Conservation (phyloP, 1,284 basidiomycete species). For the Mycosarcoma maydis region DNA sequence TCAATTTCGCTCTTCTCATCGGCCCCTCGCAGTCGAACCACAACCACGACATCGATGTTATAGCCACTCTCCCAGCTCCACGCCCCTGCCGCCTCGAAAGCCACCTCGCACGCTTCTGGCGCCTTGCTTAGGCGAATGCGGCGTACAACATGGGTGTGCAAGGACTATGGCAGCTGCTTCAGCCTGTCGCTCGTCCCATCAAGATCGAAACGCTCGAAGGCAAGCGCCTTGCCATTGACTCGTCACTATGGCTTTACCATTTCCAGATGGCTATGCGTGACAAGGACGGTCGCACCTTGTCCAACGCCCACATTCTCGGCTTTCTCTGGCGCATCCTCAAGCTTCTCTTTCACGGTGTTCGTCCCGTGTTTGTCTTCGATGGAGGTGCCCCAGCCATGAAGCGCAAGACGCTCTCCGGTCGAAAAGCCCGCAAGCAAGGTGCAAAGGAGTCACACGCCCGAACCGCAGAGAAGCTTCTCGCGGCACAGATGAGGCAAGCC, state of each 20-base stretch:
- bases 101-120: background rate
- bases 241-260: conserved; percentile 95
- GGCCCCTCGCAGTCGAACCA: too few species aligned
- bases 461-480: conserved; percentile 82
- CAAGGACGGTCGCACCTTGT: conserved; percentile 87
- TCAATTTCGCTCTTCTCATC: background rate
- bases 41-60: conserved; percentile 1
- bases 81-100: background rate
- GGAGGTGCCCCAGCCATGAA: conserved; percentile 71
- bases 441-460: conserved; percentile 64
- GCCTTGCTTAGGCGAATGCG: background rate
- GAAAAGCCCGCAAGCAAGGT: conserved; percentile 74
- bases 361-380: conserved; percentile 88
- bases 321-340: conserved; percentile 86
- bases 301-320: conserved; percentile 94
- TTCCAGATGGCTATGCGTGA: conserved; percentile 90
- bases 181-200: conserved; percentile 66
- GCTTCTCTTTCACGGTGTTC: conserved; percentile 87
- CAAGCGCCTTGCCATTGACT: conserved; percentile 77
- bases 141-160: conserved; percentile 62
- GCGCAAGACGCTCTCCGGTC: conserved; percentile 66
- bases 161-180: conserved; percentile 66
- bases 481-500: conserved; percentile 90
- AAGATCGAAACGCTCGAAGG: conserved; percentile 66
- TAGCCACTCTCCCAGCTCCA: too few species aligned